These are phyloP conservation scores for Pleurotus giganteus DNA, from an alignment of 768 basidiomycete genomes.

Conservation along the genomic window DNA sequence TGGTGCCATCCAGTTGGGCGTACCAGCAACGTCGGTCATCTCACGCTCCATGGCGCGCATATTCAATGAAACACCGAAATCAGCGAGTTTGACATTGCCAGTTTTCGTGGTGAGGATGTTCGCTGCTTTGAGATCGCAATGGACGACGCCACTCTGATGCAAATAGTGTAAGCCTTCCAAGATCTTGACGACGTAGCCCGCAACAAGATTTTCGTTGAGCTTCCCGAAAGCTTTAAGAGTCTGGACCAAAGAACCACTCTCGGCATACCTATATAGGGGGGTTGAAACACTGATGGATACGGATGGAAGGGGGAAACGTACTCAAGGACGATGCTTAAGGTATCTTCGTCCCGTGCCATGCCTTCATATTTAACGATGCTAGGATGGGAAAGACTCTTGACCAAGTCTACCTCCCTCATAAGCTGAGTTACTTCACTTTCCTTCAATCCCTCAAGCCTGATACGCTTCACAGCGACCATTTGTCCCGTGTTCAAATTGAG, in stretches of 20 bases:
- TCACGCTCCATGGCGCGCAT: slow-evolving; percentile 86
- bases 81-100: slow-evolving; percentile 94
- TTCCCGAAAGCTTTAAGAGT: slow-evolving; percentile 93
- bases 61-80: slow-evolving; percentile 97
- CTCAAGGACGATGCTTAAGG: slow-evolving; percentile 93
- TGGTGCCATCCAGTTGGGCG: slow-evolving; percentile 99
- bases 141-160: slow-evolving; percentile 86
- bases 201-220: slow-evolving; percentile 88
- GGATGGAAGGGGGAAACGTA: slow-evolving; percentile 40
- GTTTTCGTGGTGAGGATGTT: slow-evolving; percentile 99
- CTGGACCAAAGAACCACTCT: slow-evolving; percentile 93
- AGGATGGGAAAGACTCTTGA: slow-evolving; percentile 89
- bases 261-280: slow-evolving; percentile 71
- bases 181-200: slow-evolving; percentile 94
- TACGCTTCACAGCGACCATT: slow-evolving; percentile 99
- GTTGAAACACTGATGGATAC: slow-evolving; percentile 9
- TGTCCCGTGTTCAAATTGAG: slow-evolving; percentile 92
- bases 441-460: slow-evolving; percentile 84
- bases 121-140: slow-evolving; percentile 97
- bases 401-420: slow-evolving; percentile 92
- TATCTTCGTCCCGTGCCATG: slow-evolving; percentile 86
- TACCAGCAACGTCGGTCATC: slow-evolving; percentile 86
- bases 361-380: slow-evolving; percentile 98
- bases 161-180: slow-evolving; percentile 94
- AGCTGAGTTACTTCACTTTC: slow-evolving; percentile 89